A percentile compares a stretch with the other conserved stretches of the same genome.
These are phyloP conservation scores for Saturnispora dispora DNA, from an alignment of 805 yeast genomes.

Conservation along the genomic window DNA sequence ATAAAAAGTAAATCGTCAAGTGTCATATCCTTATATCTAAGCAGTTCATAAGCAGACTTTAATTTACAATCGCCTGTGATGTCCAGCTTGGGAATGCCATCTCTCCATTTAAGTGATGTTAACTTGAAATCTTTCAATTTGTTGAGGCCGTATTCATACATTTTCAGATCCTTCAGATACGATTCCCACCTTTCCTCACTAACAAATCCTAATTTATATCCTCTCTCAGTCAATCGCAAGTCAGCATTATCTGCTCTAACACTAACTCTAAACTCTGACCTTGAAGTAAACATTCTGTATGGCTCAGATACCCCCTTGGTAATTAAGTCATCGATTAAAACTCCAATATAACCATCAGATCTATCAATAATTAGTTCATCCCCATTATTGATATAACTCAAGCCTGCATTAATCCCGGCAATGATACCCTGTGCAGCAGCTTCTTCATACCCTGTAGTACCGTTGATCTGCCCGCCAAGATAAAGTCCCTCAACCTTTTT, in stretches of 20 bases:
- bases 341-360: slow-evolving; percentile 86
- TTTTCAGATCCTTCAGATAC: slow-evolving; percentile 34
- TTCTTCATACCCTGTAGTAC: slow-evolving; percentile 98
- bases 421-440: slow-evolving; percentile 95
- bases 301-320: slow-evolving; percentile 97
- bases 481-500: slow-evolving; percentile 68
- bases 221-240: slow-evolving; percentile 63
- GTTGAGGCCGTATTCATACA: slow-evolving; percentile 36
- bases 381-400: slow-evolving; percentile 30
- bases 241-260: slow-evolving; percentile 95
- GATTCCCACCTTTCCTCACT: slow-evolving; percentile 45
- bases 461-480: slow-evolving; percentile 96
- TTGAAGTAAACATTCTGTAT: slow-evolving; percentile 93
- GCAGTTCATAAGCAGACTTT: slow-evolving; percentile 62
- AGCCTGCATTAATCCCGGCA: slow-evolving; percentile 94
- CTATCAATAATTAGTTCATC: slow-evolving; percentile 47
- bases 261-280: slow-evolving; percentile 87
- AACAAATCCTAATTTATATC: slow-evolving; percentile 59
- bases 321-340: slow-evolving; percentile 83
- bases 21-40: slow-evolving; percentile 42
- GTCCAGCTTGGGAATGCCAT: slow-evolving; percentile 34
- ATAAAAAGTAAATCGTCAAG: slow-evolving; percentile 30
- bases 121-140: slow-evolving; percentile 37
- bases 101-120: slow-evolving; percentile 59
- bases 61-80: slow-evolving; percentile 47